phyloP scores from a whole-genome alignment of 495 filamentous ascomycete species.

The Penicillium verhagenii region DNA sequence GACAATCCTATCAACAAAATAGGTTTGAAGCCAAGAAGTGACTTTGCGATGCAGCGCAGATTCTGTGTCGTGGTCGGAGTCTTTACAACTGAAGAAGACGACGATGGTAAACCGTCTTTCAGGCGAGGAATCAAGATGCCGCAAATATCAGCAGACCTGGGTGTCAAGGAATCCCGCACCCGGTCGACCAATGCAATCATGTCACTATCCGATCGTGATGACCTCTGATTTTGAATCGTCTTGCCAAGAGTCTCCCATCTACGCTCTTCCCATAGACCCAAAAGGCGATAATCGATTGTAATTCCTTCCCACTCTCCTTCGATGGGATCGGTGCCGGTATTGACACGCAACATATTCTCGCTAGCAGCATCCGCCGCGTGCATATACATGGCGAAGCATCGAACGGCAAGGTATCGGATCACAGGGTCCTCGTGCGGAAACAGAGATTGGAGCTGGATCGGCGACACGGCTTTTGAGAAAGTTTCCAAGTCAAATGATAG shows the following conservation, averaged over 20 bases:
- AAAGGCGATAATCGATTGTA: conserved; percentile 77
- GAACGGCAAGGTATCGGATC: conserved; percentile 77
- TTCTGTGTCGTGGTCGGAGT: conserved; percentile 73
- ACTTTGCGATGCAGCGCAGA: conserved; percentile 61
- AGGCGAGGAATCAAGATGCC: conserved; percentile 67
- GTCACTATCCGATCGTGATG: conserved; percentile 21
- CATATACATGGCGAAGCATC: conserved; percentile 74
- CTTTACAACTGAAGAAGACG: conserved; percentile 55
- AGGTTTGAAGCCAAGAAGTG: conserved; percentile 63
- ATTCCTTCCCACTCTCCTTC: conserved; percentile 73
- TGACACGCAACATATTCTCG: conserved; percentile 62
- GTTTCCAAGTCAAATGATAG: conserved; percentile 67
- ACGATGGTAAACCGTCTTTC: conserved; percentile 42
- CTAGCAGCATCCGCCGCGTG: conserved; percentile 76
- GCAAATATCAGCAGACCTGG: conserved; percentile 53
- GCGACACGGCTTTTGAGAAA: conserved; percentile 60
- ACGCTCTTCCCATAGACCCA: conserved; percentile 75
- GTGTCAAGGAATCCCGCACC: conserved; percentile 45
- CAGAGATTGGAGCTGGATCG: conserved; percentile 64
- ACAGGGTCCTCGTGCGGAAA: conserved; percentile 58
- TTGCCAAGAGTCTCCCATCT: conserved; percentile 38
- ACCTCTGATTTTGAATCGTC: conserved; percentile 20
- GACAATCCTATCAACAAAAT: conserved; percentile 79
- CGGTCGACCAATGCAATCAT: conserved; percentile 31
- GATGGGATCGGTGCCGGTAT: conserved; percentile 61